Evolutionary conservation across 2,329 filamentous ascomycete genomes (phyloP).

Genomic region (Xylaria arbuscula): DNA sequence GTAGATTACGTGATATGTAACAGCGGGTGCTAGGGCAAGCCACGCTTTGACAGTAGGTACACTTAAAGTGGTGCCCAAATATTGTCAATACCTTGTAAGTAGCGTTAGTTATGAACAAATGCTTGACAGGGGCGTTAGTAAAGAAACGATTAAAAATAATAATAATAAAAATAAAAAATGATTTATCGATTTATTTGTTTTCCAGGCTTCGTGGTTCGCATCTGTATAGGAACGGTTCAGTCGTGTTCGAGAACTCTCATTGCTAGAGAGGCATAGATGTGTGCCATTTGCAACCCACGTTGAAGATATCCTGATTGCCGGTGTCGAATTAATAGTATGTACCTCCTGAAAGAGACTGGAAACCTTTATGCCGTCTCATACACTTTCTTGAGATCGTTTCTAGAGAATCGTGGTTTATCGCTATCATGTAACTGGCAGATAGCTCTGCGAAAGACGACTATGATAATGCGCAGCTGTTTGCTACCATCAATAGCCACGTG

Average conservation of each 20-base stretch:
- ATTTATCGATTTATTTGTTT: constrained; percentile 9
- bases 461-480: too few relatives aligned
- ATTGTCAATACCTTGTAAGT: background rate
- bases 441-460: background rate
- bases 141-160: background rate
- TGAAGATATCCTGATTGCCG: too few relatives aligned
- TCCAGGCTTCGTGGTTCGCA: background rate
- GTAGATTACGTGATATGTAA: background rate
- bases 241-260: background rate
- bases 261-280: background rate
- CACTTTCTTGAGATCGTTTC: too few relatives aligned
- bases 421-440: background rate
- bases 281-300: background rate
- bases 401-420: too few relatives aligned
- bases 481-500: background rate
- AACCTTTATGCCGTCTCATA: too few relatives aligned
- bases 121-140: background rate
- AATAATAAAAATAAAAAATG: background rate
- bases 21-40: constrained; percentile 25
- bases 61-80: constrained; percentile 4
- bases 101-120: background rate
- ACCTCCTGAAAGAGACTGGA: too few relatives aligned
- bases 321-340: too few relatives aligned
- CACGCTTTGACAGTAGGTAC: constrained; percentile 15
- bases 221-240: background rate